Evolutionary conservation across 2,329 filamentous ascomycete genomes (phyloP).

Genomic region (Hansfordia pulvinata): DNA sequence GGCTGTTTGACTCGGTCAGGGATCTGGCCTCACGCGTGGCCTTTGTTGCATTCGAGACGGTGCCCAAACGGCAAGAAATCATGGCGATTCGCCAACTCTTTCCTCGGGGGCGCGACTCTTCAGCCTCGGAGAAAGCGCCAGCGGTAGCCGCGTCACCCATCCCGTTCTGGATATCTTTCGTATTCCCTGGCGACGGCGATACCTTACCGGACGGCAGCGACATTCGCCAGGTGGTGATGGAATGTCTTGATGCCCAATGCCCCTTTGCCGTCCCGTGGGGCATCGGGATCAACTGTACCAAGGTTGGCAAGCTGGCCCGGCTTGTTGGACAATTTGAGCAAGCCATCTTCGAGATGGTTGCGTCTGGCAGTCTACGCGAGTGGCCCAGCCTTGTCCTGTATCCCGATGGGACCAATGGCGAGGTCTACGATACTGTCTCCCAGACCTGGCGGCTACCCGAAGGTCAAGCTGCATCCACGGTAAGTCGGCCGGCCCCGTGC

Average conservation of each 20-base stretch:
- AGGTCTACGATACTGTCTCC: slow-evolving; percentile 51
- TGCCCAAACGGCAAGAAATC: slow-evolving; percentile 50
- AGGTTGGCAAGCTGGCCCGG: slow-evolving; percentile 44
- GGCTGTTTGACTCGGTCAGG: slow-evolving; percentile 29
- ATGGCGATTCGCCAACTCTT: slow-evolving; percentile 36
- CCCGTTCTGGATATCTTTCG: slow-evolving; percentile 48
- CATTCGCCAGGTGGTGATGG: slow-evolving; percentile 24
- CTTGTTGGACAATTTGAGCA: slow-evolving; percentile 42
- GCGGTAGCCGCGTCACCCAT: slow-evolving; percentile 10
- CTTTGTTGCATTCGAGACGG: slow-evolving; percentile 51
- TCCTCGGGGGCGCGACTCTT: no score
- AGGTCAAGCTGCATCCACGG: slow-evolving; percentile 10
- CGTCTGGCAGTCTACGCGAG: slow-evolving; percentile 15
- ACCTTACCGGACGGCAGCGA: slow-evolving; percentile 41
- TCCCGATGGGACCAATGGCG: slow-evolving; percentile 55
- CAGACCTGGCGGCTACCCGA: slow-evolving; percentile 41
- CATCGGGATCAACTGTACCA: slow-evolving; percentile 57
- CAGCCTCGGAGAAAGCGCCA: slow-evolving; percentile 15
- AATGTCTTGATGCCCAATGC: slow-evolving; percentile 11
- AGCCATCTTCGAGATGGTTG: slow-evolving; percentile 23
- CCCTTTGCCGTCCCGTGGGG: slow-evolving; percentile 34
- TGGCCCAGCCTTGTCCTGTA: slow-evolving; percentile 49
- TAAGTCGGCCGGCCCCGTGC: slow-evolving; percentile 7
- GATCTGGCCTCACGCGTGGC: slow-evolving; percentile 25
- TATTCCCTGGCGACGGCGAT: slow-evolving; percentile 42